phyloP scores from a whole-genome alignment of 148 eudicot genomes.

The Persicaria maculosa region DNA sequence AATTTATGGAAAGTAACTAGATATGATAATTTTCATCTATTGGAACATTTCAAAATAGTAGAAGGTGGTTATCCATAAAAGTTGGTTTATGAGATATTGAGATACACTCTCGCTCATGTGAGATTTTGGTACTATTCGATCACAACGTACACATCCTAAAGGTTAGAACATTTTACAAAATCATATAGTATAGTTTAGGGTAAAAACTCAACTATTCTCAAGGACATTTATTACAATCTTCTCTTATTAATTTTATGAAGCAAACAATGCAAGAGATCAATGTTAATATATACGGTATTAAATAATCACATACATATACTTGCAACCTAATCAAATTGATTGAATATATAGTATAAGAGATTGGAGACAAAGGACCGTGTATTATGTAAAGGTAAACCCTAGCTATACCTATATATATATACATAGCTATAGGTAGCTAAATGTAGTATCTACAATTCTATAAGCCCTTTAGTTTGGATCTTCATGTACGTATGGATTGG shows the following conservation, averaged over 20 bases:
- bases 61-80: no score
- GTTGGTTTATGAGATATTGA: no score
- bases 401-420: not conserved
- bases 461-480: not conserved
- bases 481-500: slow-evolving; percentile 9
- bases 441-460: not conserved
- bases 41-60: no score
- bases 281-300: not conserved
- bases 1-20: no score
- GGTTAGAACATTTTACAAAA: no score
- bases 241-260: not conserved
- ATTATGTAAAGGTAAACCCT: slow-evolving; percentile 10
- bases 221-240: no score
- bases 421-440: slow-evolving; percentile 6
- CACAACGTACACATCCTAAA: no score
- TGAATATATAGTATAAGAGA: not conserved
- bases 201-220: no score
- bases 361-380: slow-evolving; percentile 12
- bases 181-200: no score
- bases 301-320: not conserved
- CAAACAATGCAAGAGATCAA: not conserved
- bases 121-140: no score
- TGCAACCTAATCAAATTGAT: not conserved
- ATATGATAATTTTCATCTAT: no score
- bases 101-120: no score